Base-by-base conservation (phyloP, 140 eudicot genomes). In the Cichorium intybus region DNA sequence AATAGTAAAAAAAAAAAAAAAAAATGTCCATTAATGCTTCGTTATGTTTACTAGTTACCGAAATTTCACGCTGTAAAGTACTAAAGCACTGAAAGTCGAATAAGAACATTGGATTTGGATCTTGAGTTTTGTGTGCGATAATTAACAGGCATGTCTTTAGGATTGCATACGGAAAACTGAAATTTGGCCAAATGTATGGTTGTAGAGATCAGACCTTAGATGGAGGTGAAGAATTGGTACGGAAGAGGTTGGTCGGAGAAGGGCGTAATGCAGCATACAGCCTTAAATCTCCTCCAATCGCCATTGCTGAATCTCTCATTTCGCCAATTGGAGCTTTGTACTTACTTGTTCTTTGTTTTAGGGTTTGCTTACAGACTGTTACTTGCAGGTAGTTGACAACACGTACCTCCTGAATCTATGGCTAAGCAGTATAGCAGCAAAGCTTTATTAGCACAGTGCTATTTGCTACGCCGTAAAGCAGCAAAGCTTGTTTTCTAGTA, bases 191-290 rank as follows among this genome's bases (percentile, higher is more conserved):
- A 31, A 23, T n/a, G 35, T 8, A 31, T 43, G 53, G 49, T 24
- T 52, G 2, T 24, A 24, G 8, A 51, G 31, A 10, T 59, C 15
- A 45, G 69, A 84, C 93, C 93, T 85, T 79, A 15, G 14, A 23
- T n/a, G 57, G 45, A 61, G 76, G 80, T 6, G 82, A 77, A 6
- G 72, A 60, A 26, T 55, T 37, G 77, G 34, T 56, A 29, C 80
- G 76, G 58, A 59, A 61, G 11, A 81, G 77, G 66, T 50, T 73
- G 18, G 21, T 29, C 1, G 74, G 65, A 64, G 71, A 77, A 10
- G 84, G 76, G 9, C 60, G 48, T 12, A 82, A 33, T 21, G 94
- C 65, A n/a, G 88, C 85, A 69, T 74, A 76, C 7, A 82, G 74
- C 63, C 84, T 79, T 26, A 77, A 69, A 77, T 79, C 84, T 62